phyloP scores from a whole-genome alignment of 2,329 filamentous ascomycete genomes.

The Bipolaris cookei region DNA sequence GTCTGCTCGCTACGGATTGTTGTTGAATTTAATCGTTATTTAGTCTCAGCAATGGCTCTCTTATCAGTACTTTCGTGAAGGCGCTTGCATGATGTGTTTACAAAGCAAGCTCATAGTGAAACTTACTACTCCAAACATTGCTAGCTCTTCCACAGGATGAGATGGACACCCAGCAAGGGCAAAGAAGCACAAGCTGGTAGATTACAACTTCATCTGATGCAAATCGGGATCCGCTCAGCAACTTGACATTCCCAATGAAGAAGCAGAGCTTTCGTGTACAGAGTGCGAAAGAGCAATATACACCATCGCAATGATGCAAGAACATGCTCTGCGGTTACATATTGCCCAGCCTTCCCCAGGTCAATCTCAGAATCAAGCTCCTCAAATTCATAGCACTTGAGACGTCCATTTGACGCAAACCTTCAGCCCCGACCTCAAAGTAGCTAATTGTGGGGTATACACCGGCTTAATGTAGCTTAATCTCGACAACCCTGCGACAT shows the following conservation, averaged over 20 bases:
- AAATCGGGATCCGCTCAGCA: neutral
- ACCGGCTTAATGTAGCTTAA: conserved; percentile 24
- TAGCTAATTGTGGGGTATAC: conserved; percentile 16
- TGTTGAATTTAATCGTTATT: too few relatives aligned
- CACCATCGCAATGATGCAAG: neutral
- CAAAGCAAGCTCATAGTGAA: neutral
- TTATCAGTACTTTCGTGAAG: too few relatives aligned
- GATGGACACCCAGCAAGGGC: neutral
- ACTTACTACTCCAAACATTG: neutral
- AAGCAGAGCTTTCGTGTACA: neutral
- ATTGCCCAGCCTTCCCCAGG: neutral
- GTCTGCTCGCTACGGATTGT: neutral
- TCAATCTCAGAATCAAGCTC: neutral
- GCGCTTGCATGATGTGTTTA: too few relatives aligned
- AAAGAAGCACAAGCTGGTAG: neutral
- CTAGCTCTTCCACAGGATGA: neutral
- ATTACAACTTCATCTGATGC: neutral
- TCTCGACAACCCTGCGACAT: conserved; percentile 13
- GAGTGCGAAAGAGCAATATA: neutral
- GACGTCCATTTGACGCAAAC: conserved; percentile 3
- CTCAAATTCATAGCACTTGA: neutral
- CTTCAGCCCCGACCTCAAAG: neutral
- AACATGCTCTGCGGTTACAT: neutral
- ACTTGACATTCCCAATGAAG: neutral
- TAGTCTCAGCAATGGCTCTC: too few relatives aligned